Percentiles rank a stretch among this genome's conserved stretches.
These are phyloP conservation scores for Naganishia sp. DNA, from an alignment of 1,284 basidiomycete genomes.

Conservation along the genomic window DNA sequence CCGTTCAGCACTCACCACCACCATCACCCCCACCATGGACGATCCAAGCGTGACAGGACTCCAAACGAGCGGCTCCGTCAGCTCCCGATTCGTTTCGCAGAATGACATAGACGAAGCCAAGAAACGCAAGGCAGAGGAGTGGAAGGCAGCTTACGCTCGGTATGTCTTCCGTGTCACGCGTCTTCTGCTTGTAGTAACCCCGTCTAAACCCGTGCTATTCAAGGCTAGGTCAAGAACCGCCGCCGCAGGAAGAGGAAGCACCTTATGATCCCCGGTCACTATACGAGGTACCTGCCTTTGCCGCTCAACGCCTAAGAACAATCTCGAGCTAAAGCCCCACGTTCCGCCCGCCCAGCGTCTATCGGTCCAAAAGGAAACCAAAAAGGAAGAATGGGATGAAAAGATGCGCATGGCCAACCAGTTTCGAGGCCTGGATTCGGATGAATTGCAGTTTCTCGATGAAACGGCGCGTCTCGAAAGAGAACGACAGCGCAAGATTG, in stretches of 20 bases:
- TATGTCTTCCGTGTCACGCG: constrained; percentile 40
- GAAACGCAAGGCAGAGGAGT: constrained; percentile 75
- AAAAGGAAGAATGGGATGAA: constrained; percentile 93
- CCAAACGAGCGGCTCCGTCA: constrained; percentile 28
- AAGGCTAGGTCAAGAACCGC: constrained; percentile 83
- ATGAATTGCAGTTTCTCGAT: constrained; percentile 85
- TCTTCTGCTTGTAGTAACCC: neutral
- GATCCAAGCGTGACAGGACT: constrained; percentile 11
- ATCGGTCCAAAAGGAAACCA: constrained; percentile 59
- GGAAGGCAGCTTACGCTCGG: constrained; percentile 91
- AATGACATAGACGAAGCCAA: constrained; percentile 76
- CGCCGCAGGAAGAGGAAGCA: constrained; percentile 71
- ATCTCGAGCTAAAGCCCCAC: no score
- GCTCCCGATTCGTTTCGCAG: constrained; percentile 63
- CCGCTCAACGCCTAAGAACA: no score
- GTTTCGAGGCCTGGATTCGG: constrained; percentile 84
- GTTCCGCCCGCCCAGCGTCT: constrained; percentile 36
- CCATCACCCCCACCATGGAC: neutral
- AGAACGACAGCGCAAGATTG: constrained; percentile 70
- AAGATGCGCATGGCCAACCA: constrained; percentile 89
- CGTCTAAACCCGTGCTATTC: constrained; percentile 9
- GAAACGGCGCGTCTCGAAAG: constrained; percentile 73
- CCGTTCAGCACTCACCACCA: no score
- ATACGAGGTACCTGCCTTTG: constrained; percentile 68
- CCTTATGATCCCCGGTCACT: constrained; percentile 81